Evolutionary conservation across 192 early-diverging fungal genomes (phyloP), one percentile per base, ranked within the genome.

Genomic region (Diversispora eburnea): DNA sequence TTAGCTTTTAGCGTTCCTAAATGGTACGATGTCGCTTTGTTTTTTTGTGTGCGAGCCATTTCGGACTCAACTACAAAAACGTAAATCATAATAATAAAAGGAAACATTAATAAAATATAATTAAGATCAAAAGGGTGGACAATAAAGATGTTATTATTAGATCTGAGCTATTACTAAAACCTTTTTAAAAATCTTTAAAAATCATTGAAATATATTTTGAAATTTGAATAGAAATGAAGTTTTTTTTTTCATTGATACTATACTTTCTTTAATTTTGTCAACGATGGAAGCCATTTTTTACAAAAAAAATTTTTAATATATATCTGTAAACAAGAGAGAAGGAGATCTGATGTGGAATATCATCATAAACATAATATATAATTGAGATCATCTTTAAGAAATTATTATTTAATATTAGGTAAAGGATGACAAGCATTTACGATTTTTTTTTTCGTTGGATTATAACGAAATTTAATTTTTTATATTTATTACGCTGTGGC

Each of bases 1-100:
- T 99, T 99, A 75, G 97, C 97, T 82, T 99, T 97, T 72, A 93
- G 85, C 43, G 83, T 83, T 74, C 94, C 96, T 87, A 98, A 85
- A 82, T 98, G 96, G 79, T 89, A 92, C 12, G 93, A 91, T 20
- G 97, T 98, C 76, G 94, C 94, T 84, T 95, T 95, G 84, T 97
- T 97, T 85, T 94, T 95, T 81, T 97, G 94, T 64, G 94, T 94
- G 58, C 87, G 84, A 68, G 91, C 90, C 90, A 91, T 91, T 82
- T 93, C 94, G 86, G 86, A 87, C 87, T 96, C 80, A 76, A 82
- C 69, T 71, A 48, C 25, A 10, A 17, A 46, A 19, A n/a, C 0
- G 39, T 63, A 63, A 15, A 15, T 19, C 55, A 20, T 8, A 57
- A 57, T 33, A 58, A 58, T n/a, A n/a, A 6, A 58, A 22, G 4